Percentiles rank a stretch among this genome's conserved stretches.
phyloP scores from a whole-genome alignment of 1,139 yeast species.

The Candida anutae region DNA sequence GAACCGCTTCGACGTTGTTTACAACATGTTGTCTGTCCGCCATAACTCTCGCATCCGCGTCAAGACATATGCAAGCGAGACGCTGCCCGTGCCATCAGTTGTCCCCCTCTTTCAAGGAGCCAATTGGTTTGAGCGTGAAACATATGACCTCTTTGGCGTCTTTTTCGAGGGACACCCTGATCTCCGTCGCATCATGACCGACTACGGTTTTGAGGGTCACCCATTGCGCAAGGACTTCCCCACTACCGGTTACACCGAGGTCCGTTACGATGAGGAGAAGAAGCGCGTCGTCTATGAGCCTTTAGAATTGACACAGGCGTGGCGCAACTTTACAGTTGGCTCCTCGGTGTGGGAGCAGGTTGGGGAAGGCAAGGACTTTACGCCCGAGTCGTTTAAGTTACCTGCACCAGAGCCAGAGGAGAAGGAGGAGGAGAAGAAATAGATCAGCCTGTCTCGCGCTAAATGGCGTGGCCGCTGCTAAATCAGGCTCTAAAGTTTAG shows the following conservation, averaged over 20 bases:
- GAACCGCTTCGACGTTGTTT: conserved; percentile 81
- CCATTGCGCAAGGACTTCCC: conserved; percentile 93
- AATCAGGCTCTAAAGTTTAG: too few relatives aligned
- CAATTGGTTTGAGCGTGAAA: conserved; percentile 87
- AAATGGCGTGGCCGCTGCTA: too few relatives aligned
- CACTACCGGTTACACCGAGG: conserved; percentile 84
- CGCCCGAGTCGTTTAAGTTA: conserved; percentile 75
- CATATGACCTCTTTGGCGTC: conserved; percentile 79
- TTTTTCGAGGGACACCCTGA: conserved; percentile 89
- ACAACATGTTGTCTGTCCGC: conserved; percentile 72
- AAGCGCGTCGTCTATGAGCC: conserved; percentile 87
- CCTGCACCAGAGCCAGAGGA: conserved; percentile 81
- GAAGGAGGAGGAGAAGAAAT: too few relatives aligned
- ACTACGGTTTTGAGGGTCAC: conserved; percentile 89
- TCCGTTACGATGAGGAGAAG: conserved; percentile 85
- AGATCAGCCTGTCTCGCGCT: too few relatives aligned
- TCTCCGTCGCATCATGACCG: conserved; percentile 83
- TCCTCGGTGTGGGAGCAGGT: conserved; percentile 90
- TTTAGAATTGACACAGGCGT: conserved; percentile 83
- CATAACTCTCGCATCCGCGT: conserved; percentile 85
- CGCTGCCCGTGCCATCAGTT: conserved; percentile 73
- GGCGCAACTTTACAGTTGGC: conserved; percentile 85
- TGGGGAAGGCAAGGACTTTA: conserved; percentile 76
- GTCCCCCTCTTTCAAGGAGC: conserved; percentile 69
- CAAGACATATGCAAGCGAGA: conserved; percentile 82